phyloP scores from a whole-genome alignment of 352 stramenopile genomes.

The Globisporangium carolinianum region DNA sequence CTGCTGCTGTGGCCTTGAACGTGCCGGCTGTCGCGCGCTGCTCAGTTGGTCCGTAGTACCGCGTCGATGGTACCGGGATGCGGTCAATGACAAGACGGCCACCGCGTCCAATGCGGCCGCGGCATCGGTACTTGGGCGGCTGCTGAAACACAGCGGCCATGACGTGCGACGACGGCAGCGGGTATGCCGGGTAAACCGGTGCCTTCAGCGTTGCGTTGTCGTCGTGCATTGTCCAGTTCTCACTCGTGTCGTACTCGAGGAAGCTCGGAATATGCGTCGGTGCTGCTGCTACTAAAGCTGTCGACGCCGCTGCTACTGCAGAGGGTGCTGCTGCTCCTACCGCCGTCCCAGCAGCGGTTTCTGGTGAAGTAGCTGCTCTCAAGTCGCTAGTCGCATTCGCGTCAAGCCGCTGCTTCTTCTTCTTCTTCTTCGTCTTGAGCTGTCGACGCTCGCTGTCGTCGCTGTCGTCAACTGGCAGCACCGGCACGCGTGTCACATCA shows the following conservation, averaged over 20 bases:
- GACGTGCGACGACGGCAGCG: constrained; percentile 44
- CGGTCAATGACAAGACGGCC: constrained; percentile 70
- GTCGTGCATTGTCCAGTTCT: background rate
- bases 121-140: constrained; percentile 62
- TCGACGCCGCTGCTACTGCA: background rate
- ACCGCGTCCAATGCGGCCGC: constrained; percentile 63
- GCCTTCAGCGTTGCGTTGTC: constrained; percentile 1
- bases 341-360: background rate
- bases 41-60: constrained; percentile 51
- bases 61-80: constrained; percentile 42
- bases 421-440: constrained; percentile 49
- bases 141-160: constrained; percentile 67
- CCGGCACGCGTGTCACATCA: constrained; percentile 24
- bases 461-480: constrained; percentile 49
- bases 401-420: constrained; percentile 39
- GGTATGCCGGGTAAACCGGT: constrained; percentile 61
- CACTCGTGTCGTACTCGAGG: constrained; percentile 66
- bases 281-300: too few relatives aligned
- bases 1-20: constrained; percentile 1
- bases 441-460: constrained; percentile 35
- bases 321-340: background rate
- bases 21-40: constrained; percentile 30
- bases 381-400: constrained; percentile 22
- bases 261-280: constrained; percentile 27
- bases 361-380: constrained; percentile 18